phyloP scores from a whole-genome alignment of 139 green algal genomes.

The Coccomyxa sp. region DNA sequence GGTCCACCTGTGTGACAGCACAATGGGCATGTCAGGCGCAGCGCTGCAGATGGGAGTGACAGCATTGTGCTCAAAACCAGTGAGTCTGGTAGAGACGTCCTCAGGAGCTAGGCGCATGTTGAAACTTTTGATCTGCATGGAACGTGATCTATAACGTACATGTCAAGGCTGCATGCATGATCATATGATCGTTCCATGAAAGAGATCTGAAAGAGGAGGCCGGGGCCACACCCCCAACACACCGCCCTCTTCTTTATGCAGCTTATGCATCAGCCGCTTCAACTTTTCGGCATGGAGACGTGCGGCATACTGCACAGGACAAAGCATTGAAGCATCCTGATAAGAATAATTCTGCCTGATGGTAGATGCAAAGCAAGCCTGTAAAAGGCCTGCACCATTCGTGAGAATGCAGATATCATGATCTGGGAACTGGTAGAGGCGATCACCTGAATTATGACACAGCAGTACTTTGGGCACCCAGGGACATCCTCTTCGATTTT shows the following conservation, averaged over 20 bases:
- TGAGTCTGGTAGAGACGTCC: constrained; percentile 57
- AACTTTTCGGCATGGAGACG: constrained; percentile 78
- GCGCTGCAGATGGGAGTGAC: constrained; percentile 74
- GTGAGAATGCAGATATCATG: not conserved
- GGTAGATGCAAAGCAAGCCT: not conserved
- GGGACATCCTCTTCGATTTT: constrained; percentile 23
- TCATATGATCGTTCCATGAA: not conserved
- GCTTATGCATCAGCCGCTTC: constrained; percentile 20
- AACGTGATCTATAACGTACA: not conserved
- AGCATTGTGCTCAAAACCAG: constrained; percentile 75
- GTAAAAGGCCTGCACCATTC: not conserved
- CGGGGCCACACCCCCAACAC: too few species aligned
- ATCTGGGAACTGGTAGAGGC: not conserved
- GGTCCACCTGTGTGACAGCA: constrained; percentile 65
- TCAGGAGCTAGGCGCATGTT: constrained; percentile 80
- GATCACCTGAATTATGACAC: constrained; percentile 69
- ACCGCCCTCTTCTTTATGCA: not conserved
- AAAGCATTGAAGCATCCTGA: not conserved
- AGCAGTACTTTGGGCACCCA: constrained; percentile 68
- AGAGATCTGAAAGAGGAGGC: not conserved
- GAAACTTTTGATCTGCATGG: constrained; percentile 62
- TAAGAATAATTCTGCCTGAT: not conserved
- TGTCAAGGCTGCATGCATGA: not conserved
- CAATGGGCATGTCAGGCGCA: constrained; percentile 60
- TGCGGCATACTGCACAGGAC: constrained; percentile 60